Evolutionary conservation across 345 rosid species (phyloP).

Genomic region (Toxicodendron radicans): DNA sequence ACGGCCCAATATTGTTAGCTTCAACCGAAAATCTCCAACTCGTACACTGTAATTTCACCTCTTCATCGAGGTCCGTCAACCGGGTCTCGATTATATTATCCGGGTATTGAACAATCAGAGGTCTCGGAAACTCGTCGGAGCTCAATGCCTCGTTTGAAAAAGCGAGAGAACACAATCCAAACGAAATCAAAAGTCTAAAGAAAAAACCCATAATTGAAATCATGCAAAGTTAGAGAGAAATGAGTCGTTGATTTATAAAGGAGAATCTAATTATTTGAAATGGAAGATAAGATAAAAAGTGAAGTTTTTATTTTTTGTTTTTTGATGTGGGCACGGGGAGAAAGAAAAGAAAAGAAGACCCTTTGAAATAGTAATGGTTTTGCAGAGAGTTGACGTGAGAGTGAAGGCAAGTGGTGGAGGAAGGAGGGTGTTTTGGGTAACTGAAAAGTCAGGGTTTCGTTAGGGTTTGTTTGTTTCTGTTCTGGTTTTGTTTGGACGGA

Average conservation of each 20-base stretch:
- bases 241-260: background rate
- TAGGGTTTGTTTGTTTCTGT: too few species aligned
- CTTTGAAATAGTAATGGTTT: conserved; percentile 6
- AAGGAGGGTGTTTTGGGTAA: background rate
- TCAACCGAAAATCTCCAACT: conserved; percentile 94
- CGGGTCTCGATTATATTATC: conserved; percentile 31
- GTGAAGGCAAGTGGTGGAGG: background rate
- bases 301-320: background rate
- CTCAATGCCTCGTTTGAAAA: conserved; percentile 39
- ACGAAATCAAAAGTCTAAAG: conserved; percentile 32
- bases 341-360: conserved; percentile 7
- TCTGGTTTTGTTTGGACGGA: conserved; percentile 4
- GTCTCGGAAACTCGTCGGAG: conserved; percentile 50
- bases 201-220: conserved; percentile 33
- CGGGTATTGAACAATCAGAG: conserved; percentile 58
- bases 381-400: conserved; percentile 8
- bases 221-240: background rate
- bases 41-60: conserved; percentile 56
- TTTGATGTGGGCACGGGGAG: background rate
- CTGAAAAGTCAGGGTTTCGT: background rate
- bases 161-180: conserved; percentile 35
- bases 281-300: background rate
- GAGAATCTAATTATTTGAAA: background rate
- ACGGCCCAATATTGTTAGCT: conserved; percentile 74
- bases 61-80: conserved; percentile 40